Conservation (phyloP, 2,329 filamentous ascomycete species). For the Emergomyces pasteurianus region DNA sequence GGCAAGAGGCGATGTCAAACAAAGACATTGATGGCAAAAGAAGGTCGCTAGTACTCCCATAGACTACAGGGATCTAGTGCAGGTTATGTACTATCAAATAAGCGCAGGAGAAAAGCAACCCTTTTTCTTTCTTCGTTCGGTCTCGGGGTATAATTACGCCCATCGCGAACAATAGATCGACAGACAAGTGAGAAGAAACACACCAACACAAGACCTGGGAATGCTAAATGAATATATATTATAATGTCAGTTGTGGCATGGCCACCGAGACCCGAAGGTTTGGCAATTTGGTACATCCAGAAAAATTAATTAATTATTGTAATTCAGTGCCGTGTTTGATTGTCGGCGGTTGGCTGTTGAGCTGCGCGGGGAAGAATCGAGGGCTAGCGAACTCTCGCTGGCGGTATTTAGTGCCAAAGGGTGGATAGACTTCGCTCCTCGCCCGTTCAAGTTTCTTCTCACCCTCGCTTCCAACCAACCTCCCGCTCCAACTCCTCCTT, state of each 20-base stretch:
- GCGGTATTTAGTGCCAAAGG: not conserved
- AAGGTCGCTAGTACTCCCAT: not conserved
- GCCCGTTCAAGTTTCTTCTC: constrained; percentile 16
- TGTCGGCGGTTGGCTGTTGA: not conserved
- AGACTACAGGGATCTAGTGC: not conserved
- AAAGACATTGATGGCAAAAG: not conserved
- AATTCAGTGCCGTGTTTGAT: too few species aligned
- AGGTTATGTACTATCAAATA: not conserved
- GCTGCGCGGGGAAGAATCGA: constrained; percentile 4
- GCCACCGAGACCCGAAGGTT: not conserved
- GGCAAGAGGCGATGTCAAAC: not conserved
- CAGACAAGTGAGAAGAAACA: not conserved
- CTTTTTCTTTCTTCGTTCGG: too few species aligned
- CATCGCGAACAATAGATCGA: not conserved
- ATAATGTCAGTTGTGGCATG: not conserved
- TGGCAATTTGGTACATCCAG: not conserved
- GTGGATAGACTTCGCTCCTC: constrained; percentile 8
- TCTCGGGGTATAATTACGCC: not conserved
- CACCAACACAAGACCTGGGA: not conserved
- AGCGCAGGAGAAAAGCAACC: not conserved
- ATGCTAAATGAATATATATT: not conserved
- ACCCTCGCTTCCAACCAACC: constrained; percentile 16
- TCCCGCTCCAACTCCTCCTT: constrained; percentile 20
- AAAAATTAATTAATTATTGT: not conserved
- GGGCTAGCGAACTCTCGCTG: not conserved